Evolutionary conservation across 1,284 basidiomycete species (phyloP).

Genomic region (Leccinum huronense): DNA sequence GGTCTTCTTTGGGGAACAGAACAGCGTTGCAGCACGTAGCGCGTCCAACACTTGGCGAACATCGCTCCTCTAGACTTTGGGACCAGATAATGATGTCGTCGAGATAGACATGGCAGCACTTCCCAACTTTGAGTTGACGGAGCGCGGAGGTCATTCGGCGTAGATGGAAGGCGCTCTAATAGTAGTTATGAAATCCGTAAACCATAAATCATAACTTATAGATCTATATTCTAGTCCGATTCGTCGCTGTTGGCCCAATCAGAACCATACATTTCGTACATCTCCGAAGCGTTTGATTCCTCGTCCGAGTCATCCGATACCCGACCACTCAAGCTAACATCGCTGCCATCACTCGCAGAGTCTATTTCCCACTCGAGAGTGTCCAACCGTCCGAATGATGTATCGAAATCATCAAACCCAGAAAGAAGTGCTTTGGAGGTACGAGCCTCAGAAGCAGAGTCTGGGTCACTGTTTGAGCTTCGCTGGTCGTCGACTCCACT

Average conservation of each 20-base stretch:
- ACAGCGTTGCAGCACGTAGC: not conserved
- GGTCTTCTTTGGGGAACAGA: not conserved
- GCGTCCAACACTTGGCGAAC: not conserved
- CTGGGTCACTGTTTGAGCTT: not conserved
- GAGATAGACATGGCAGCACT: too few relatives aligned
- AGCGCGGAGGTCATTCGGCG: too few relatives aligned
- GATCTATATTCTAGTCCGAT: not conserved
- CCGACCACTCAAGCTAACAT: not conserved
- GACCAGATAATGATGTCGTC: too few relatives aligned
- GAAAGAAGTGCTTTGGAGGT: not conserved
- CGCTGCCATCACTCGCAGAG: too few relatives aligned
- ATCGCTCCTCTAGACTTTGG: not conserved
- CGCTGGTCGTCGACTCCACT: not conserved
- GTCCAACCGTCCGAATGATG: too few relatives aligned
- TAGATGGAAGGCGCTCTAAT: too few relatives aligned
- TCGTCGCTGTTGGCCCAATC: not conserved
- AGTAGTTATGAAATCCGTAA: too few relatives aligned
- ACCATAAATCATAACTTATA: too few relatives aligned
- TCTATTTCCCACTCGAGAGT: too few relatives aligned
- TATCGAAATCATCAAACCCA: too few relatives aligned
- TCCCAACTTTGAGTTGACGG: too few relatives aligned
- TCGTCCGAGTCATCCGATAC: not conserved
- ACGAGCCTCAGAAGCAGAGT: too few relatives aligned
- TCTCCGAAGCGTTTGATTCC: not conserved
- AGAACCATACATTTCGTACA: slow-evolving; percentile 1